A percentile compares a stretch with the other conserved stretches of the same genome.
These are phyloP conservation scores for Clonostachys sp. DNA, from an alignment of 2,329 filamentous ascomycete species.

Conservation along the genomic window DNA sequence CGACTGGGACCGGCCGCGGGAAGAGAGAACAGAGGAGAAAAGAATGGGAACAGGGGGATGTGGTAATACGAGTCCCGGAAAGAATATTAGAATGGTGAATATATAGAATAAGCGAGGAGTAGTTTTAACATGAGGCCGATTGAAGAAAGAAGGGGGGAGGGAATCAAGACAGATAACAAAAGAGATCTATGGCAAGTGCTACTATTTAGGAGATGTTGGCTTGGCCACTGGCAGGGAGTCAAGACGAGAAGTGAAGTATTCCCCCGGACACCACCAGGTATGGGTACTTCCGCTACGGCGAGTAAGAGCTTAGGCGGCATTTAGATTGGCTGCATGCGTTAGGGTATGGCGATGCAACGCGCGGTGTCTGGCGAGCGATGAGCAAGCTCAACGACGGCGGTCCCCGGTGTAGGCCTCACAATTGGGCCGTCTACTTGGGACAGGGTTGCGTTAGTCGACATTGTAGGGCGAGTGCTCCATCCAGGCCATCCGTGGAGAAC, in stretches of 20 bases:
- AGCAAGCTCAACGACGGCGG: slow-evolving; percentile 1
- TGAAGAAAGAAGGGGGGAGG: background rate
- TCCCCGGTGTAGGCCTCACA: slow-evolving; percentile 4
- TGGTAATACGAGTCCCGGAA: background rate
- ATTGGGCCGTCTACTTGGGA: background rate
- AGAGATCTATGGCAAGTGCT: background rate
- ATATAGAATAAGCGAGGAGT: background rate
- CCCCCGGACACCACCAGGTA: too few relatives aligned
- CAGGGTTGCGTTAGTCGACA: too few relatives aligned
- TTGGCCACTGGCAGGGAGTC: background rate
- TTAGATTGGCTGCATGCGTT: too few relatives aligned
- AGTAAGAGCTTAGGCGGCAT: too few relatives aligned
- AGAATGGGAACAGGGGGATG: background rate
- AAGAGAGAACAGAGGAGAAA: background rate
- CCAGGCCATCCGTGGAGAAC: background rate
- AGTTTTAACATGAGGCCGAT: background rate
- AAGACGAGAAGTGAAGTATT: background rate
- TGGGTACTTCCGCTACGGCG: too few relatives aligned
- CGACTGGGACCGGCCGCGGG: background rate
- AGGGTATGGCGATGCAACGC: too few relatives aligned
- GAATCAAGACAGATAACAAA: background rate
- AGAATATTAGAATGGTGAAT: background rate
- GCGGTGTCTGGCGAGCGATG: background rate
- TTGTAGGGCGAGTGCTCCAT: background rate
- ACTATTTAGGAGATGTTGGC: background rate